A percentile compares a stretch with the other conserved stretches of the same genome.
These are phyloP conservation scores for Cladophialophora yegresii DNA, from an alignment of 2,329 filamentous ascomycete species.

Conservation along the genomic window DNA sequence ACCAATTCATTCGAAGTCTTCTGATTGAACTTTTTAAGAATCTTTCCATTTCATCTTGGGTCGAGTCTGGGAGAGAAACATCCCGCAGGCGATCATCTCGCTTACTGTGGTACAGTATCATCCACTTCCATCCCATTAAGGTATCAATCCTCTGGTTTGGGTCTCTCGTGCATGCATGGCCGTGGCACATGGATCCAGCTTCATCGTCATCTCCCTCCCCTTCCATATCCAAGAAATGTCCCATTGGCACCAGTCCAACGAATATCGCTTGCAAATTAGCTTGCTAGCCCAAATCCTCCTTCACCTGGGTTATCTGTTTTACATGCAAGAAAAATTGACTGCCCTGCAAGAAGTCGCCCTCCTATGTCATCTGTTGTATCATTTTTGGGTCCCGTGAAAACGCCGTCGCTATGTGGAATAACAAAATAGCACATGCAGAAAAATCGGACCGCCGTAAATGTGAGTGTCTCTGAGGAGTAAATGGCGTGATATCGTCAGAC, in stretches of 20 bases:
- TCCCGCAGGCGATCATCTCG: background rate
- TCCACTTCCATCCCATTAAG: background rate
- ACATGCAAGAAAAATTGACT: conserved; percentile 1
- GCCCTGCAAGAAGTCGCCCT: conserved; percentile 8
- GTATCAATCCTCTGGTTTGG: conserved; percentile 1
- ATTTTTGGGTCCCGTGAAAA: conserved; percentile 15
- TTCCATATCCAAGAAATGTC: conserved; percentile 1
- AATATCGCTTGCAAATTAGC: conserved; percentile 10
- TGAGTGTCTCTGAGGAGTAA: conserved; percentile 6
- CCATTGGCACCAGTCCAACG: conserved; percentile 26
- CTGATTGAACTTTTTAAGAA: background rate
- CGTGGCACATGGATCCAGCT: background rate
- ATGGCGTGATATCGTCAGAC: conserved; percentile 6
- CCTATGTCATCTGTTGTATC: background rate
- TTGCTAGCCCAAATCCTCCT: conserved; percentile 1
- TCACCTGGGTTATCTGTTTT: conserved; percentile 6
- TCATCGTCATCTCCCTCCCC: background rate
- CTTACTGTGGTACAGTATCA: background rate
- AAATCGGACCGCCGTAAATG: conserved; percentile 5
- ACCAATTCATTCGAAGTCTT: background rate
- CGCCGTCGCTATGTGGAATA: conserved; percentile 32
- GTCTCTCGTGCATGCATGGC: conserved; percentile 1
- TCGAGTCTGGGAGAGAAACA: background rate
- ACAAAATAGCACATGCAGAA: conserved; percentile 8
- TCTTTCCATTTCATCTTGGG: background rate